phyloP scores from a whole-genome alignment of 1,139 yeast species.

The Geotrichum histeridarum region DNA sequence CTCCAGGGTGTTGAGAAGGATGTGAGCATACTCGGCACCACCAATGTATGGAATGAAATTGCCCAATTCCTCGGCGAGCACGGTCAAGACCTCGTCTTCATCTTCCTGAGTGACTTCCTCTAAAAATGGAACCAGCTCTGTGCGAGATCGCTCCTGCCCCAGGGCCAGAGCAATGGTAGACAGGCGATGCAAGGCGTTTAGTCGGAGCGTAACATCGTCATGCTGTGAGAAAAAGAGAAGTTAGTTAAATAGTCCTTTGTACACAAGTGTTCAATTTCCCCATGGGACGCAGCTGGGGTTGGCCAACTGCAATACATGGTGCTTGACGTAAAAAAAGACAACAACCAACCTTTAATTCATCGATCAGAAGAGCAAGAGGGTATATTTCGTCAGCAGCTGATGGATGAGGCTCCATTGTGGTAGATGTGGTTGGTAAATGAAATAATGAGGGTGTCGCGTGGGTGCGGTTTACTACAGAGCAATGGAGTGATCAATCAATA shows the following conservation, averaged over 20 bases:
- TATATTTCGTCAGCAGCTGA: conserved; percentile 56
- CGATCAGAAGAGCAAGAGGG: conserved; percentile 94
- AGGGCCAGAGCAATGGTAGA: conserved; percentile 93
- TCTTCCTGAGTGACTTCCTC: conserved; percentile 93
- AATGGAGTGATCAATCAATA: neutral
- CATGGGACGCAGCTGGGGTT: neutral
- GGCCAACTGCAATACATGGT: neutral
- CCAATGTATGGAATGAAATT: conserved; percentile 83
- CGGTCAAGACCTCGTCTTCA: conserved; percentile 96
- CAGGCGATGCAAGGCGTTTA: conserved; percentile 89
- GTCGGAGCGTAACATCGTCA: conserved; percentile 90
- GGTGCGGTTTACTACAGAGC: neutral
- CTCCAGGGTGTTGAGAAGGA: conserved; percentile 79
- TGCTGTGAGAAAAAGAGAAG: conserved; percentile 40
- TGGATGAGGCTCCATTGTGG: conserved; percentile 20
- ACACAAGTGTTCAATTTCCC: neutral
- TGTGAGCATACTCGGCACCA: conserved; percentile 71
- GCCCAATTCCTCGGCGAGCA: conserved; percentile 85
- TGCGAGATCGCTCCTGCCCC: conserved; percentile 88
- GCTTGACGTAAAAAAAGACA: neutral
- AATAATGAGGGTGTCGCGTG: neutral
- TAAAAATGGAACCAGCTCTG: conserved; percentile 84
- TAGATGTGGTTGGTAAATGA: neutral
- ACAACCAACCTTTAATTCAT: conserved; percentile 63
- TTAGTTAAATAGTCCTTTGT: neutral